Evolutionary conservation across 1,284 basidiomycete species (phyloP).

Genomic region (Polyporus tsugae): DNA sequence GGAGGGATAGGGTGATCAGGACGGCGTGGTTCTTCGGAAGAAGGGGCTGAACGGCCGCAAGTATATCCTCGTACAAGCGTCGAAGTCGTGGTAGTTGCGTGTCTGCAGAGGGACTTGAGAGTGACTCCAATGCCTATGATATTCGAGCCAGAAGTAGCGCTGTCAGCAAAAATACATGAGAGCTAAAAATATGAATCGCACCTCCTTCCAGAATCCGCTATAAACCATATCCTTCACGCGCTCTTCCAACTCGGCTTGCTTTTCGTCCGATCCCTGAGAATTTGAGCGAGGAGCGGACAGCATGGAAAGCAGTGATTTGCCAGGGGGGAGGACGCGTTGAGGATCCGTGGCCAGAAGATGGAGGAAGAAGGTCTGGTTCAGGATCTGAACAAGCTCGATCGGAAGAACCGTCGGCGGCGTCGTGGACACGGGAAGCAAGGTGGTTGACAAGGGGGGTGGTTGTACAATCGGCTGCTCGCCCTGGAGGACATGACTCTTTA

Average conservation of each 20-base stretch:
- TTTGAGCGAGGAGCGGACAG: conserved; percentile 52
- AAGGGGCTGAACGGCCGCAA: conserved; percentile 57
- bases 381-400: conserved; percentile 56
- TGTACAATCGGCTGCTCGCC: conserved; percentile 27
- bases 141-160: background rate
- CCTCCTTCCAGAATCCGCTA: conserved; percentile 78
- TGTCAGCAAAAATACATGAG: background rate
- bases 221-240: conserved; percentile 64
- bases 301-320: conserved; percentile 73
- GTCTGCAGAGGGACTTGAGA: conserved; percentile 54
- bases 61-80: conserved; percentile 61
- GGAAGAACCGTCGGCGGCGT: conserved; percentile 50
- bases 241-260: conserved; percentile 49
- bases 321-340: conserved; percentile 63
- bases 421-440: conserved; percentile 42
- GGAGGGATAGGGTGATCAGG: conserved; percentile 58
- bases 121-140: conserved; percentile 49
- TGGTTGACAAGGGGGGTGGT: conserved; percentile 38
- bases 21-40: conserved; percentile 60
- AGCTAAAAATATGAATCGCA: conserved; percentile 38
- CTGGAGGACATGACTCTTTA: conserved; percentile 12
- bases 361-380: conserved; percentile 69
- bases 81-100: conserved; percentile 59
- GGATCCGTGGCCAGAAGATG: conserved; percentile 70
- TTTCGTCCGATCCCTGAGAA: conserved; percentile 33